phyloP scores from a whole-genome alignment of 768 basidiomycete species.

The Russula sp. region DNA sequence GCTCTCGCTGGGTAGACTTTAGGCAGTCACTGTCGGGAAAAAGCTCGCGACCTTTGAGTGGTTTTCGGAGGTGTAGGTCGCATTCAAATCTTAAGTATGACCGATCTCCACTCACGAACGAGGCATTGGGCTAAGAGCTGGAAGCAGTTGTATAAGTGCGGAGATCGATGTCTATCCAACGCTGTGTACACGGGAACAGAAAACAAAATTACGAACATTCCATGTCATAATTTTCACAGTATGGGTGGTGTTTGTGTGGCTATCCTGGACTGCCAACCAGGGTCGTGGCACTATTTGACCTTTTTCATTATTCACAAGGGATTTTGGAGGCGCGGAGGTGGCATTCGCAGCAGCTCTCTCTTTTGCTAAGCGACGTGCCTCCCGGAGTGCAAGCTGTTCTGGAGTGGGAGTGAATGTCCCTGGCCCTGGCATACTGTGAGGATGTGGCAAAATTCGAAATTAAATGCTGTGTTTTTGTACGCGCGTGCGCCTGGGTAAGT shows the following conservation, averaged over 20 bases:
- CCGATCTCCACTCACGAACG: slow-evolving; percentile 56
- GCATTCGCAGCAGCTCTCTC: slow-evolving; percentile 41
- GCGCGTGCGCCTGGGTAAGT: neutral
- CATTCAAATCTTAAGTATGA: neutral
- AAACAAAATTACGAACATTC: slow-evolving; percentile 60
- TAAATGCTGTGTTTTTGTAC: neutral
- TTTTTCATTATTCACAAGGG: slow-evolving; percentile 25
- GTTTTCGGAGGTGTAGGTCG: slow-evolving; percentile 1
- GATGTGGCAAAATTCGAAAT: too few relatives aligned
- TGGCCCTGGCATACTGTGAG: slow-evolving; percentile 4
- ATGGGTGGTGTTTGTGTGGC: slow-evolving; percentile 6
- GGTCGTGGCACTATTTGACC: slow-evolving; percentile 36
- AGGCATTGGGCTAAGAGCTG: slow-evolving; percentile 77
- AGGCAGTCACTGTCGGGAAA: slow-evolving; percentile 86
- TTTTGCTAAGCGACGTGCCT: slow-evolving; percentile 43
- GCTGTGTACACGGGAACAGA: slow-evolving; percentile 6
- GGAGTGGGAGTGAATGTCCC: slow-evolving; percentile 43
- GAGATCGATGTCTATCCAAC: neutral
- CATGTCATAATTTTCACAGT: slow-evolving; percentile 66
- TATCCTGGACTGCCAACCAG: slow-evolving; percentile 39
- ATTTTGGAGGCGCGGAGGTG: slow-evolving; percentile 23
- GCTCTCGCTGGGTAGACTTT: slow-evolving; percentile 66
- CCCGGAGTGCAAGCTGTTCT: slow-evolving; percentile 55
- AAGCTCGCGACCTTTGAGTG: slow-evolving; percentile 61
- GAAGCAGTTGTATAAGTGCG: slow-evolving; percentile 14